phyloP scores from a whole-genome alignment of 306 rosid species.

The Trifolium fragiferum region DNA sequence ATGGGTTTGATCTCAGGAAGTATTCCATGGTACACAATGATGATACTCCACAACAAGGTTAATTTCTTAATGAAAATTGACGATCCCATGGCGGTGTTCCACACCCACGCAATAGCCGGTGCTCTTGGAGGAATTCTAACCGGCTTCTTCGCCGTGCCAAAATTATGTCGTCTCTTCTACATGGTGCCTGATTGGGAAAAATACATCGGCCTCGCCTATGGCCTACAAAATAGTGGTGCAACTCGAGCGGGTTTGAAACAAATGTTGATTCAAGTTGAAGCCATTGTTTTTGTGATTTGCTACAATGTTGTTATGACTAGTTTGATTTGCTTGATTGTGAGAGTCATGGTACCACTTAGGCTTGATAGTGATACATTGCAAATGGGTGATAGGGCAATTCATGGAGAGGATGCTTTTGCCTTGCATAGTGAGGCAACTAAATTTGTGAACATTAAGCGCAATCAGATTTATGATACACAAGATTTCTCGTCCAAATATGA shows the following conservation, averaged over 20 bases:
- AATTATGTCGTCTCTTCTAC: conserved; percentile 56
- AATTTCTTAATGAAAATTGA: conserved; percentile 42
- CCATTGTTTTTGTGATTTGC: conserved; percentile 46
- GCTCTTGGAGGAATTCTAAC: conserved; percentile 56
- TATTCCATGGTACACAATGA: conserved; percentile 65
- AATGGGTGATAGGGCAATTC: conserved; percentile 53
- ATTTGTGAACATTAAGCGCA: conserved; percentile 37
- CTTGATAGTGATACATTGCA: conserved; percentile 34
- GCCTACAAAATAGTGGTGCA: conserved; percentile 44
- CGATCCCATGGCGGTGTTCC: conserved; percentile 57
- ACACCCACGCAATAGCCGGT: conserved; percentile 62
- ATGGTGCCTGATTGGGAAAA: conserved; percentile 61
- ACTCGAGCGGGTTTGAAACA: conserved; percentile 50
- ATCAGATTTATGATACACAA: conserved; percentile 46
- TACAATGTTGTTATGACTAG: conserved; percentile 46
- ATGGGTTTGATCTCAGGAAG: conserved; percentile 59
- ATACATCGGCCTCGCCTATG: conserved; percentile 59
- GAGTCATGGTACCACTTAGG: conserved; percentile 47
- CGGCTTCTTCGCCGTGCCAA: conserved; percentile 57
- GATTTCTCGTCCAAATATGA: conserved; percentile 31
- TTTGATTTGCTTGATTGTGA: conserved; percentile 53
- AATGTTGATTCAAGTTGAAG: conserved; percentile 50
- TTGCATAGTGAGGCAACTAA: conserved; percentile 25
- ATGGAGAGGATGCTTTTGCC: conserved; percentile 60
- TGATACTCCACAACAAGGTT: conserved; percentile 51